These are phyloP conservation scores for Ustilago hordei DNA, from an alignment of 1,284 basidiomycete genomes.

Conservation along the genomic window DNA sequence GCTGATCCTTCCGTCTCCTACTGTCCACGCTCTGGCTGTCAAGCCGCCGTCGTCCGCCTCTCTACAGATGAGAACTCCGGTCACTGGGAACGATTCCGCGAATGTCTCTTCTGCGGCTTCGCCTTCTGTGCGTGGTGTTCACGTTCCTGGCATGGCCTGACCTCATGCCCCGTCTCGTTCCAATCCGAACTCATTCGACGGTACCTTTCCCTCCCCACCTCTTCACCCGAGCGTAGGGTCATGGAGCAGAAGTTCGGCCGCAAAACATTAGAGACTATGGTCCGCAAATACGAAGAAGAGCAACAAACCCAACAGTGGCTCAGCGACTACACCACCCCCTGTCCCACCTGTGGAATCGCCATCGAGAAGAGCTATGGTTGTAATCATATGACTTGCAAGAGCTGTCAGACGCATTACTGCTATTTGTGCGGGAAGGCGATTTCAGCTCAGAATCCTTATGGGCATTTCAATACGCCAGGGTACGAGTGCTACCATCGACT, in stretches of 20 bases:
- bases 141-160: conserved; percentile 49
- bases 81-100: conserved; percentile 51
- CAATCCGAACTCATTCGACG: conserved; percentile 39
- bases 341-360: conserved; percentile 46
- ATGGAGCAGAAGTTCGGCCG: conserved; percentile 44
- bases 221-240: conserved; percentile 19
- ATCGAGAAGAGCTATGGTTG: conserved; percentile 55
- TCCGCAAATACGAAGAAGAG: conserved; percentile 45
- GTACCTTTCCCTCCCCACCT: conserved; percentile 27
- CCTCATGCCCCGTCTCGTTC: conserved; percentile 37
- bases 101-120: conserved; percentile 48
- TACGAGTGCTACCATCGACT: conserved; percentile 43
- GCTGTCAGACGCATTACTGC: conserved; percentile 53
- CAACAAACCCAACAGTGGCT: conserved; percentile 47
- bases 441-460: conserved; percentile 43
- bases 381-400: conserved; percentile 58
- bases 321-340: conserved; percentile 40
- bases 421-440: conserved; percentile 53
- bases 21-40: conserved; percentile 48
- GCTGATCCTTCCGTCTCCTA: conserved; percentile 52
- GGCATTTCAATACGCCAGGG: conserved; percentile 46
- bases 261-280: conserved; percentile 42
- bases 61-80: conserved; percentile 48
- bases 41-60: conserved; percentile 38
- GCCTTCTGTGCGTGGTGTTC: conserved; percentile 55